phyloP scores from a whole-genome alignment of 495 filamentous ascomycete genomes.

The Hypoxylon lienhwacheense region DNA sequence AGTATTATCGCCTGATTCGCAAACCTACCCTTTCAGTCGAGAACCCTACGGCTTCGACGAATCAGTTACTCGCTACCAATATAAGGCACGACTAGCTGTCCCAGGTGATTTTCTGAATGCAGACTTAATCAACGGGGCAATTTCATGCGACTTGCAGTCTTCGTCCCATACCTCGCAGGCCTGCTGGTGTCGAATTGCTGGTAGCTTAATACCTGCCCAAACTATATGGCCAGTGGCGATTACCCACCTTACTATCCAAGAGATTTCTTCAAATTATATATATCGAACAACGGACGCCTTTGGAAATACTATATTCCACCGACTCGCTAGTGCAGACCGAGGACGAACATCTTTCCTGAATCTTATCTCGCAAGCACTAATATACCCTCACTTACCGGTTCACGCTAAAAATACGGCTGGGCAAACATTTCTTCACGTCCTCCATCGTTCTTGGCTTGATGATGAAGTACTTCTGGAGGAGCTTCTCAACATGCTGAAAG shows the following conservation, averaged over 20 bases:
- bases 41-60: neutral
- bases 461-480: constrained; percentile 29
- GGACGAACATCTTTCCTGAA: constrained; percentile 37
- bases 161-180: constrained; percentile 37
- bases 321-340: constrained; percentile 41
- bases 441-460: constrained; percentile 45
- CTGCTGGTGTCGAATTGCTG: constrained; percentile 48
- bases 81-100: constrained; percentile 22
- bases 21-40: neutral
- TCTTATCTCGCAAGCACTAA: constrained; percentile 30
- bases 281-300: constrained; percentile 41
- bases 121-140: constrained; percentile 31
- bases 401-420: constrained; percentile 43
- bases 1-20: constrained; percentile 13
- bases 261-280: constrained; percentile 17
- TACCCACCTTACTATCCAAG: neutral
- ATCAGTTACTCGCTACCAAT: constrained; percentile 16
- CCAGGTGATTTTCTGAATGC: constrained; percentile 46
- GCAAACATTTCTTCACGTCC: constrained; percentile 54
- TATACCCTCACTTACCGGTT: constrained; percentile 13
- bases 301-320: constrained; percentile 51
- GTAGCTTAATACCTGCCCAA: constrained; percentile 24
- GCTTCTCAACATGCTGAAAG: constrained; percentile 35
- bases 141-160: constrained; percentile 33
- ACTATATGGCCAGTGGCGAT: constrained; percentile 16